Evolutionary conservation across 768 basidiomycete species (phyloP), one percentile per base, ranked within the genome.

Genomic region (Lentinula lateritia): DNA sequence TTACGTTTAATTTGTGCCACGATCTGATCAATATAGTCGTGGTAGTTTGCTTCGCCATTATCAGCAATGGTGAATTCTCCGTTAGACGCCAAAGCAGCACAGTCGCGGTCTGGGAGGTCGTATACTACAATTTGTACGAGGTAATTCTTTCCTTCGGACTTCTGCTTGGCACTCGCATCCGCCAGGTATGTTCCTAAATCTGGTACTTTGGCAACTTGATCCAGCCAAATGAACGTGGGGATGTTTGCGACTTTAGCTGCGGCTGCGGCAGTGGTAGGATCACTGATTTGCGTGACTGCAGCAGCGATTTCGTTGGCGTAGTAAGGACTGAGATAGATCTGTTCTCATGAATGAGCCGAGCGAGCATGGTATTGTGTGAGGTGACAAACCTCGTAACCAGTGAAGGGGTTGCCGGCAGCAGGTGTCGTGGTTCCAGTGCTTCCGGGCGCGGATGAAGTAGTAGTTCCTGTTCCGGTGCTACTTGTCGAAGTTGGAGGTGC

Each of bases 101-200:
- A 88, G 66, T 87, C 86, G 75, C 86, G 84, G 63, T 86, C 83
- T 52, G 85, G 85, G 28, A 87, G 73, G 65, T 87, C 85, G 68
- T 83, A 82, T 38, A 83, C 80, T 52, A 82, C 78, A 52, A 83
- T 81, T 65, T 81, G 78, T 18, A 83, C 77, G 34, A 81, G 68
- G 65, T 78, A 78, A 66, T 83, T 83, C 50, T 75, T 69, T 42
- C 83, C 82, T 35, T 75, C 69, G 52, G 78, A 68, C 67, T 79
- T 76, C 28, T 72, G 75, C 61, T 77, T 70, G n/a, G 82, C 72
- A 58, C 69, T 66, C 32, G 84, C 84, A 67, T 79, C 79, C 15
- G 83, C 78, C 52, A 88, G 81, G 69, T 86, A 85, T 12, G 77
- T 81, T 48, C 81, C 83, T 55, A 87, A 76, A 50, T 71, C 72